Percentiles rank a stretch among this genome's conserved stretches.
Conservation (phyloP, 2,329 filamentous ascomycete species). For the Beauveria brongniartii region DNA sequence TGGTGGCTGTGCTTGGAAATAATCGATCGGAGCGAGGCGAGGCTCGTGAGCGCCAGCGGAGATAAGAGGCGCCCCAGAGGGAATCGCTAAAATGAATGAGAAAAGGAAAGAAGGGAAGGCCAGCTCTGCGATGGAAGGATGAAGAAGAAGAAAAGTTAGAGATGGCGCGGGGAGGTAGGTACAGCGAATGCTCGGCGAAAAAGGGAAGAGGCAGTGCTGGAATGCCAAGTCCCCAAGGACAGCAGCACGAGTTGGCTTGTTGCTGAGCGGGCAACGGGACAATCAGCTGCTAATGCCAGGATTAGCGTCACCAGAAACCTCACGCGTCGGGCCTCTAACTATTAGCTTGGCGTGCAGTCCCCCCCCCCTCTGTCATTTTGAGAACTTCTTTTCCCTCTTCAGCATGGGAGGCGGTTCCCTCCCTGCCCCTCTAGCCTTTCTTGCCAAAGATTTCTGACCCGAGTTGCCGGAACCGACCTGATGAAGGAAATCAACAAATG, state of each 20-base stretch:
- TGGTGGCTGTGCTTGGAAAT: background rate
- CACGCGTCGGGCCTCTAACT: background rate
- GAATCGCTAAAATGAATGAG: background rate
- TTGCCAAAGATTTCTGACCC: background rate
- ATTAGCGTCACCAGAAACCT: constrained; percentile 1
- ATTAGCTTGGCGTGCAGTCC: constrained; percentile 5
- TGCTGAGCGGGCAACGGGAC: constrained; percentile 7
- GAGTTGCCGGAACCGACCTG: background rate
- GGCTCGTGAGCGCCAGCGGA: background rate
- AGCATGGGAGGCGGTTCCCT: background rate
- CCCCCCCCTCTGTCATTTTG: too few species aligned
- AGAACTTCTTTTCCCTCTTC: background rate
- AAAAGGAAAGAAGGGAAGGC: background rate
- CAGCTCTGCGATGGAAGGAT: background rate
- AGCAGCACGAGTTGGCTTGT: background rate
- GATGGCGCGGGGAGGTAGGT: background rate
- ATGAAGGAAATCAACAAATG: constrained; percentile 1
- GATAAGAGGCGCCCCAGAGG: background rate
- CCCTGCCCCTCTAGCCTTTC: background rate
- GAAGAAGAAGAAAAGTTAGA: background rate
- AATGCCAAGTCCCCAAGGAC: constrained; percentile 8
- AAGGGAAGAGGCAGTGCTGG: constrained; percentile 8
- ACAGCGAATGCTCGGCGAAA: background rate
- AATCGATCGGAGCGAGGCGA: background rate
- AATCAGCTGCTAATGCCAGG: background rate